Evolutionary conservation across 2,329 filamentous ascomycete species (phyloP), one percentile per base, ranked within the genome.

Genomic region (Botrytis pseudocinerea): DNA sequence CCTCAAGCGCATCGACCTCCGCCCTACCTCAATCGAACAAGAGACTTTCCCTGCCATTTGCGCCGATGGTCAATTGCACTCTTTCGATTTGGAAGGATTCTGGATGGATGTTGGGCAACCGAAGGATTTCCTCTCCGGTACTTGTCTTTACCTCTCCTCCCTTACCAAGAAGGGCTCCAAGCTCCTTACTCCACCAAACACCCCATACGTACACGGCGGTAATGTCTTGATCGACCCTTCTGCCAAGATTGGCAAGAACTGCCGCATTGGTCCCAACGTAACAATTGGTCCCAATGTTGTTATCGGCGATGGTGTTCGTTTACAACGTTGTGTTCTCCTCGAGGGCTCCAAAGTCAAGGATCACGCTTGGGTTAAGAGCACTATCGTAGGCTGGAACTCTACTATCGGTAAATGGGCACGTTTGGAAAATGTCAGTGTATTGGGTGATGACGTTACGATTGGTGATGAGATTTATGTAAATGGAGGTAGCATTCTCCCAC

Each of bases 21-120:
- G 95, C 75, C 96, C 96, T 60, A 98, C 95, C 69, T 97, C 94
- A 10, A 99, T 98, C 82, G 95, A 99, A 85, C 95, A 98, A 86
- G 96, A 98, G 86, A 98, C 94, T 48, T 99, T 99, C 92, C 95
- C 95, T 64, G 90, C 93, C 79, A 96, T 98, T 83, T 93, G 93
- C 84, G 90, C 88, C 80, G 95, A 98, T 80, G 94, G 94, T 77
- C 89, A 95, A 84, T 87, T 98, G 76, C 95, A 98, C 88, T 97
- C 94, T 2, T 98, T 97, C 82, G 95, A 98, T 82, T 90, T 98
- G 44, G 94, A 98, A 78, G 94, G 95, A 79, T 98, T 97, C 90
- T 98, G 95, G 95, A 98, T 98, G 95, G 95, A 98, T 79, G 94
- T 99, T 77, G 95, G 95, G 80, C 95, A 99, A 85, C 95, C 95